Evolutionary conservation across 441 rosid genomes (phyloP).

Genomic region (Kokia cookei): DNA sequence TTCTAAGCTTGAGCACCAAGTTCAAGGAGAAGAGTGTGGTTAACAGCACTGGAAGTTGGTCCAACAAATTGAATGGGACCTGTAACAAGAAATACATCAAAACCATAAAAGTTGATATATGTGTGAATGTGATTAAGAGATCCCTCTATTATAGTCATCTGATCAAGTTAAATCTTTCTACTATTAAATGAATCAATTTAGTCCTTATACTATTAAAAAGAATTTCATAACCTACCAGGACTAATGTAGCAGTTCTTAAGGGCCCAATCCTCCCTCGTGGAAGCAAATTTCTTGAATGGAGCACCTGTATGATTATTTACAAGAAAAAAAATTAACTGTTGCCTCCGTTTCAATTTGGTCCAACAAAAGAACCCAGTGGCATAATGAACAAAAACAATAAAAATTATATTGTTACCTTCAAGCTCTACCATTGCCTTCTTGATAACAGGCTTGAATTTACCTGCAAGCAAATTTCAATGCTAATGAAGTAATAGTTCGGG

Average conservation of each 20-base stretch:
- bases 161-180: too few species aligned
- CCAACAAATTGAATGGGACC: constrained; percentile 98
- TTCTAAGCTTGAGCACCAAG: constrained; percentile 54
- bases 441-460: constrained; percentile 93
- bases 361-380: not conserved
- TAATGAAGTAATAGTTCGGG: not conserved
- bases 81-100: constrained; percentile 13
- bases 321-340: not conserved
- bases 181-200: too few species aligned
- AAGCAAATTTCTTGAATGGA: constrained; percentile 82
- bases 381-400: not conserved
- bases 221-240: constrained; percentile 59
- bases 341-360: not conserved
- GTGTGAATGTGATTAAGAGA: too few species aligned
- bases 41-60: constrained; percentile 52
- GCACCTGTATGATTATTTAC: constrained; percentile 51
- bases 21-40: constrained; percentile 74
- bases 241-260: constrained; percentile 72
- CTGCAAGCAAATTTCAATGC: constrained; percentile 27
- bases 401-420: constrained; percentile 41
- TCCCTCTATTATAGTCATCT: too few species aligned
- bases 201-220: too few species aligned
- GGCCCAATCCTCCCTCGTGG: constrained; percentile 81
- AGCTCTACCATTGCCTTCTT: constrained; percentile 99
- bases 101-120: not conserved